Conservation (phyloP, 495 filamentous ascomycete species). For the Lepraria neglecta region DNA sequence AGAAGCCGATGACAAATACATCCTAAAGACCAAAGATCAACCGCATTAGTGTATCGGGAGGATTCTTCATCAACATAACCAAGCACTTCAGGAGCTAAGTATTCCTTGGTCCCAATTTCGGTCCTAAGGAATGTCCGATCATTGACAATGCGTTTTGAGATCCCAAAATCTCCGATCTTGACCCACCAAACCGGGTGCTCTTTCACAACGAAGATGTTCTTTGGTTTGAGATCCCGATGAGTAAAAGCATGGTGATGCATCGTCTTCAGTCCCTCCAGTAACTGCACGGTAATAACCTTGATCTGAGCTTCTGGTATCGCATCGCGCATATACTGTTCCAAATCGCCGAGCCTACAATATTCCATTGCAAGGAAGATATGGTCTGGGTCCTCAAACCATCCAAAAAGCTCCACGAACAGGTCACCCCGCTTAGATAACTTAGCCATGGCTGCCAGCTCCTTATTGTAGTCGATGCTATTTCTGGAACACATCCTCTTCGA, state of each 20-base stretch:
- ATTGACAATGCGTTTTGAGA: conserved; percentile 34
- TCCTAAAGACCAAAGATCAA: conserved; percentile 13
- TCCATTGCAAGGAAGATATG: conserved; percentile 39
- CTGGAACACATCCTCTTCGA: no score
- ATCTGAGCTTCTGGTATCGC: conserved; percentile 37
- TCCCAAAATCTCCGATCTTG: conserved; percentile 46
- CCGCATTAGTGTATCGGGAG: conserved; percentile 13
- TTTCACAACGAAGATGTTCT: conserved; percentile 29
- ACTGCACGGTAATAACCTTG: conserved; percentile 35
- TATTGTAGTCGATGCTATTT: no score
- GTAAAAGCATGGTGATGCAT: conserved; percentile 46
- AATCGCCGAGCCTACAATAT: conserved; percentile 31
- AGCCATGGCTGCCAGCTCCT: no score
- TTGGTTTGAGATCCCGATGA: conserved; percentile 49
- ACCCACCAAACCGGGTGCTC: conserved; percentile 32
- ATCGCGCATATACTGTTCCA: conserved; percentile 3
- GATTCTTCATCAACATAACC: conserved; percentile 15
- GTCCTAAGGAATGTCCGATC: conserved; percentile 25
- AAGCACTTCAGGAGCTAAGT: conserved; percentile 32
- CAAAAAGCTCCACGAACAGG: neutral
- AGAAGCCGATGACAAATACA: no score
- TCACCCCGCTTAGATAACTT: no score
- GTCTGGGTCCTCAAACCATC: conserved; percentile 32
- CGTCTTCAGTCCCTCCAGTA: conserved; percentile 40
- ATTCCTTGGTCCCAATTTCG: conserved; percentile 31